Evolutionary conservation across 495 filamentous ascomycete genomes (phyloP).

Genomic region (Lophiostoma macrostomum): DNA sequence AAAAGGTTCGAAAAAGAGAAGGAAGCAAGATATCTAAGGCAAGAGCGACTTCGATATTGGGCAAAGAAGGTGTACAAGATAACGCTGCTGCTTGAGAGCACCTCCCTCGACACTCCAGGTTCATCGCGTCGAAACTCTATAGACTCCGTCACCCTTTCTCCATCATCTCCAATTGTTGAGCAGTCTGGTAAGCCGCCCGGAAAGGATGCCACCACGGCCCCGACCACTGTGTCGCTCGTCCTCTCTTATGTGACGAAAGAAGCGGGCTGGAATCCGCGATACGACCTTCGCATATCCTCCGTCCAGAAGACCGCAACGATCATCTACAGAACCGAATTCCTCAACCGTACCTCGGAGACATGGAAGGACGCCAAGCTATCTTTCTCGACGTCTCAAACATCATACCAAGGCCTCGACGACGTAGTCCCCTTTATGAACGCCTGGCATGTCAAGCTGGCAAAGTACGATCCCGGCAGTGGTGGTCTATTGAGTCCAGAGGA

Average conservation of each 20-base stretch:
- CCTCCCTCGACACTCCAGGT: conserved; percentile 47
- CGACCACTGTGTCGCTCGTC: conserved; percentile 47
- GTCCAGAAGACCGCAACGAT: conserved; percentile 52
- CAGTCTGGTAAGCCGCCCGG: conserved; percentile 29
- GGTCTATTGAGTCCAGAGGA: conserved; percentile 28
- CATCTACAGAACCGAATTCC: conserved; percentile 62
- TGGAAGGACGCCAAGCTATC: conserved; percentile 64
- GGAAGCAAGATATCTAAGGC: conserved; percentile 51
- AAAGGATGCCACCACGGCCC: conserved; percentile 27
- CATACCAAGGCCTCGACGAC: conserved; percentile 59
- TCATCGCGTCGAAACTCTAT: conserved; percentile 58
- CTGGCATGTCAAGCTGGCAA: conserved; percentile 56
- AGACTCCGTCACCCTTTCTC: conserved; percentile 40
- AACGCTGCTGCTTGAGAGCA: conserved; percentile 55
- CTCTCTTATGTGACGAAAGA: conserved; percentile 63
- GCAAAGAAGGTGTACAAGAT: conserved; percentile 57
- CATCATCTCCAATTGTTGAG: conserved; percentile 3
- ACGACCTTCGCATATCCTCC: conserved; percentile 62
- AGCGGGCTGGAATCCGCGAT: conserved; percentile 63
- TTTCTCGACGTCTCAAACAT: conserved; percentile 66
- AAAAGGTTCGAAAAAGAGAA: conserved; percentile 45
- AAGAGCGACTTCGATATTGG: conserved; percentile 56
- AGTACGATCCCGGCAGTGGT: conserved; percentile 14
- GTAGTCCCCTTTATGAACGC: conserved; percentile 55
- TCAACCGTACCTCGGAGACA: conserved; percentile 63